Conservation (phyloP, 2,329 filamentous ascomycete species). For the Passalora sequoiae region DNA sequence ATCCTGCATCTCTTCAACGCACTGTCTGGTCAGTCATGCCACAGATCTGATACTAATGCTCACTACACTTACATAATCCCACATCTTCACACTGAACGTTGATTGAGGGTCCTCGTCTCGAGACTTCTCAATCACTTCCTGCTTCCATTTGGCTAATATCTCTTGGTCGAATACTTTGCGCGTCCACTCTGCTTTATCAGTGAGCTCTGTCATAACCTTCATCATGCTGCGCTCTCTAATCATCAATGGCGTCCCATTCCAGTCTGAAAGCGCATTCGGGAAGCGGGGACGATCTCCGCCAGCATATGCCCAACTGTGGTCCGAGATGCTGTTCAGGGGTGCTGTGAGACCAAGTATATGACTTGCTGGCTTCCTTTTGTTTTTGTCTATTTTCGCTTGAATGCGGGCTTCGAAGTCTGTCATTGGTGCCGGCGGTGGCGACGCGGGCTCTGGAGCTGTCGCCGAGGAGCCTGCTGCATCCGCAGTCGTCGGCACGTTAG, state of each 20-base stretch:
- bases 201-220: conserved; percentile 27
- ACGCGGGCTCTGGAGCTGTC: too few species aligned
- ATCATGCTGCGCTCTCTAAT: conserved; percentile 29
- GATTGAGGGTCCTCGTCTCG: conserved; percentile 10
- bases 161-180: conserved; percentile 27
- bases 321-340: conserved; percentile 10
- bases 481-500: too few species aligned
- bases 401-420: not conserved
- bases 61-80: conserved; percentile 23
- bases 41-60: too few species aligned
- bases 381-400: not conserved
- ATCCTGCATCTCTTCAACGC: conserved; percentile 36
- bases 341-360: conserved; percentile 10
- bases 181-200: conserved; percentile 32
- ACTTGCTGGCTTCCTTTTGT: not conserved
- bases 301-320: not conserved
- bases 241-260: conserved; percentile 14
- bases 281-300: conserved; percentile 10
- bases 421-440: too few species aligned
- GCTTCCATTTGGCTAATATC: conserved; percentile 27
- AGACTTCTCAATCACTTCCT: conserved; percentile 17
- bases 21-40: conserved; percentile 2
- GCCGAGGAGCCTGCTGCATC: too few species aligned
- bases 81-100: conserved; percentile 20
- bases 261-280: conserved; percentile 23